Percentiles rank a stretch among this genome's conserved stretches.
Conservation (phyloP, 768 basidiomycete species). For the Boletus edulis region DNA sequence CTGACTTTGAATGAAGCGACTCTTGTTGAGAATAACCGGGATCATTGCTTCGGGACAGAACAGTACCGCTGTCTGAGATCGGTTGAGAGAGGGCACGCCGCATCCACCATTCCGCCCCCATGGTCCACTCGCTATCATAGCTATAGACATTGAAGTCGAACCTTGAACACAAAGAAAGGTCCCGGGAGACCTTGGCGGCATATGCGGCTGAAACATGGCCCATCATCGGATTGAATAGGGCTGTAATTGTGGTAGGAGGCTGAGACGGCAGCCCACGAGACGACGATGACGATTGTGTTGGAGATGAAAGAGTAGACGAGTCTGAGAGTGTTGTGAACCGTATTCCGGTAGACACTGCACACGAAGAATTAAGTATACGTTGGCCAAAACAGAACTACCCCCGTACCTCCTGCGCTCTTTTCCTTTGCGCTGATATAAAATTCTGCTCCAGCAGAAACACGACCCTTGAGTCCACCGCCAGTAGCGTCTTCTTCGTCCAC, state of each 20-base stretch:
- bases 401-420: slow-evolving; percentile 80
- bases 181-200: slow-evolving; percentile 80
- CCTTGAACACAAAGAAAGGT: slow-evolving; percentile 82
- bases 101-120: slow-evolving; percentile 97
- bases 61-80: slow-evolving; percentile 9
- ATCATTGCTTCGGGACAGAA: not conserved
- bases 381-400: not conserved
- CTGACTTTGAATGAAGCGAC: slow-evolving; percentile 15
- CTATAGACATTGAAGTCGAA: slow-evolving; percentile 98
- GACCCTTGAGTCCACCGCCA: slow-evolving; percentile 86
- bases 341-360: slow-evolving; percentile 83
- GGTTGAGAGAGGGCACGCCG: slow-evolving; percentile 47
- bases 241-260: slow-evolving; percentile 92
- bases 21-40: slow-evolving; percentile 9
- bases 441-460: slow-evolving; percentile 91
- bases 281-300: slow-evolving; percentile 42
- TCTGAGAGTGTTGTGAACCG: slow-evolving; percentile 94
- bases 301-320: slow-evolving; percentile 63
- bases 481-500: slow-evolving; percentile 94
- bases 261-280: slow-evolving; percentile 45
- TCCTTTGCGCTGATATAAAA: slow-evolving; percentile 93
- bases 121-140: slow-evolving; percentile 94
- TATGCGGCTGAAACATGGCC: slow-evolving; percentile 93
- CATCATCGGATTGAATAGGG: slow-evolving; percentile 94
- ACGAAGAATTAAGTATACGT: slow-evolving; percentile 3